Conservation (phyloP, 2,329 filamentous ascomycete genomes). For the Calonectria crousiana region DNA sequence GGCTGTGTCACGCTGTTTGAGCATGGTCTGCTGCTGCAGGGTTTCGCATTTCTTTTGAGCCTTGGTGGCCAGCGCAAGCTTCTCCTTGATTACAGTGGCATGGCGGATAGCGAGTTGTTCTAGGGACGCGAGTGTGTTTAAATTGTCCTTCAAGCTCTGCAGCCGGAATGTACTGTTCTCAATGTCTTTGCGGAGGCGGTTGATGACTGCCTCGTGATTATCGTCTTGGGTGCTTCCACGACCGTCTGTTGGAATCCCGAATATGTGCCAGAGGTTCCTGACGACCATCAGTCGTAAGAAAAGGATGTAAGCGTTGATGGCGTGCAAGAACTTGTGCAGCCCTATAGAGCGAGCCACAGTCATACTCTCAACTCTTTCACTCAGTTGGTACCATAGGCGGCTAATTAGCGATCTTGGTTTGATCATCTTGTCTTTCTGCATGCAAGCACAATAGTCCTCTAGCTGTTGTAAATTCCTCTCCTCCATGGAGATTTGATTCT, state of each 20-base stretch:
- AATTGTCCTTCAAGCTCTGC: neutral
- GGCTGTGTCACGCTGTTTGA: slow-evolving; percentile 18
- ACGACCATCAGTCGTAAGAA: neutral
- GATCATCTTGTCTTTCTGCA: slow-evolving; percentile 5
- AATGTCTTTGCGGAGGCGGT: slow-evolving; percentile 13
- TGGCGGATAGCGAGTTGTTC: neutral
- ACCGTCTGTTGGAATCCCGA: neutral
- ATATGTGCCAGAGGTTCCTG: neutral
- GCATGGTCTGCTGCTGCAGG: slow-evolving; percentile 8
- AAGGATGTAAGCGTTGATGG: neutral
- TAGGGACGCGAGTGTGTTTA: neutral
- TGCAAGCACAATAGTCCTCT: neutral
- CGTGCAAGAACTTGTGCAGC: slow-evolving; percentile 6
- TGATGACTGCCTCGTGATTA: neutral
- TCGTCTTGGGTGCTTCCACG: neutral
- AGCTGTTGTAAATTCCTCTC: slow-evolving; percentile 16
- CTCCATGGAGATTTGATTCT: neutral
- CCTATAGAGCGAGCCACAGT: neutral
- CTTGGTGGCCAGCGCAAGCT: slow-evolving; percentile 7
- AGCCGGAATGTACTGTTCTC: neutral
- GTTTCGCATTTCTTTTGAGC: slow-evolving; percentile 13
- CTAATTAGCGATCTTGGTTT: slow-evolving; percentile 16
- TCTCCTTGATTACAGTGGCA: neutral
- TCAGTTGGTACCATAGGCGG: slow-evolving; percentile 1
- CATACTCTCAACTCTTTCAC: neutral